phyloP scores from a whole-genome alignment of 305 asterid genomes.

The Fraxinus latifolia region DNA sequence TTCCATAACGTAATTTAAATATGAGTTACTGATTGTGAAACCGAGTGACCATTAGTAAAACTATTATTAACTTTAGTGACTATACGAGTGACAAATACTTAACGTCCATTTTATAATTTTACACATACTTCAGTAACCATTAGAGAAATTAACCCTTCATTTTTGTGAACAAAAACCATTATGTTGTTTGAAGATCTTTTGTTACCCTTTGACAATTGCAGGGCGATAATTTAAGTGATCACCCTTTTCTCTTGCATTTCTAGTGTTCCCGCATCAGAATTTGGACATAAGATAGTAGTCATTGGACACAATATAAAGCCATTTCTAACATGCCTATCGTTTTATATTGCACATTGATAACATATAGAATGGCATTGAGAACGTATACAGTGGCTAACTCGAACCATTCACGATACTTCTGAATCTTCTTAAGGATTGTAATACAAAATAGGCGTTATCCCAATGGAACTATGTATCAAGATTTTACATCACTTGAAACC shows the following conservation, averaged over 20 bases:
- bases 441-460: background rate
- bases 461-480: background rate
- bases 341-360: background rate
- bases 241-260: background rate
- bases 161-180: background rate
- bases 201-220: background rate
- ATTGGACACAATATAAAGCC: background rate
- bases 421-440: background rate
- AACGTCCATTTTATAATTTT: background rate
- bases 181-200: background rate
- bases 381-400: background rate
- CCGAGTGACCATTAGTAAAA: background rate
- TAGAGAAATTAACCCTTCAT: background rate
- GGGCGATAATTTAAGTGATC: slow-evolving; percentile 1
- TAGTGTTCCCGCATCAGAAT: slow-evolving; percentile 10
- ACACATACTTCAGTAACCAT: background rate
- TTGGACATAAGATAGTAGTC: background rate
- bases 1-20: background rate
- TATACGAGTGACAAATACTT: background rate
- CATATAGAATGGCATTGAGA: background rate
- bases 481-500: background rate
- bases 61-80: background rate
- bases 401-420: background rate
- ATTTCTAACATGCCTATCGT: background rate
- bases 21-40: background rate